Percentiles rank a stretch among this genome's conserved stretches.
Conservation (phyloP, 2,329 filamentous ascomycete species). For the Hypomyces rosellus region DNA sequence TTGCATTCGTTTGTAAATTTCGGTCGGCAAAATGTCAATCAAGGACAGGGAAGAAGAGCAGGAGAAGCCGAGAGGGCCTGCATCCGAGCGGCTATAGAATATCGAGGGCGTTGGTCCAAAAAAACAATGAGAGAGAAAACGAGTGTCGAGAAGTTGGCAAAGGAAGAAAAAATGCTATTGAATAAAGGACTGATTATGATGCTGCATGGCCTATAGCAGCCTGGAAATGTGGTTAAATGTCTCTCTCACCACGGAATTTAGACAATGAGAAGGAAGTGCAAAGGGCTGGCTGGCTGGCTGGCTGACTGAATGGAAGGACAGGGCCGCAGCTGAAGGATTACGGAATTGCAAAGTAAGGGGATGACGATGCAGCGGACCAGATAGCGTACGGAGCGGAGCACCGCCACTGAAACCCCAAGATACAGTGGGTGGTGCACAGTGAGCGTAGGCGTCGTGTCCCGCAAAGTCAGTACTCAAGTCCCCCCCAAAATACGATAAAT, state of each 20-base stretch:
- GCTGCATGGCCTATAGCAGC: neutral
- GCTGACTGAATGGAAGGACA: too few relatives aligned
- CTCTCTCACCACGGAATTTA: too few relatives aligned
- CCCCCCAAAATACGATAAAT: too few relatives aligned
- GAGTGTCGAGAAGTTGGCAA: conserved; percentile 3
- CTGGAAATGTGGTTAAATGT: too few relatives aligned
- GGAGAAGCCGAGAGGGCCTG: conserved; percentile 7
- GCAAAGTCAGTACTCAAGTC: too few relatives aligned
- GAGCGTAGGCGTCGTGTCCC: too few relatives aligned
- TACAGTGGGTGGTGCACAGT: too few relatives aligned
- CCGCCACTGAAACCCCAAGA: neutral
- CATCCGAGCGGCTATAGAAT: conserved; percentile 4
- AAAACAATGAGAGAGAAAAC: conserved; percentile 5
- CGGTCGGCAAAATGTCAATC: neutral
- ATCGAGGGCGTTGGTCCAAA: neutral
- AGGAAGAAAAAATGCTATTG: neutral
- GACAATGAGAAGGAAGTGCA: too few relatives aligned
- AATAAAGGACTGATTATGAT: neutral
- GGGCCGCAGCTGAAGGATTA: too few relatives aligned
- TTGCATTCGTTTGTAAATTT: conserved; percentile 1
- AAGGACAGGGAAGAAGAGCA: neutral
- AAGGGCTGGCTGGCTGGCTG: too few relatives aligned
- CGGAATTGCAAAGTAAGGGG: conserved; percentile 3
- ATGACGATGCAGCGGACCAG: conserved; percentile 7
- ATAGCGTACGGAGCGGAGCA: neutral